Evolutionary conservation across 495 filamentous ascomycete species (phyloP).

Genomic region (Rusavskia elegans): DNA sequence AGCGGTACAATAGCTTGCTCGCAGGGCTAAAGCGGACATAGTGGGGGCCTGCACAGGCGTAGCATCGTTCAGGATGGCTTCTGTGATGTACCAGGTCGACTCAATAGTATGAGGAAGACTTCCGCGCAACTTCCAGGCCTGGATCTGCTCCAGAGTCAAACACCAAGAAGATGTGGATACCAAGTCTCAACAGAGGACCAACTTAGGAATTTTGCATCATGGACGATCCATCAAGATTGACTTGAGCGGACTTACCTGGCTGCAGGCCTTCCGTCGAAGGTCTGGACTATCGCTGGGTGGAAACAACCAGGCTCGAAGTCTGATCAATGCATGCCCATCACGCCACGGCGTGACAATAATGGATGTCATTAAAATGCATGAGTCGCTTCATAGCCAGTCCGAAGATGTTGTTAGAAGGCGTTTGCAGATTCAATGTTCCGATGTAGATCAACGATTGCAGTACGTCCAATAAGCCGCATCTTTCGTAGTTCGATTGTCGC

Average conservation of each 20-base stretch:
- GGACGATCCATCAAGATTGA: not conserved
- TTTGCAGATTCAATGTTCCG: no score
- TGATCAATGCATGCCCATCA: slow-evolving; percentile 43
- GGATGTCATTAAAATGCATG: slow-evolving; percentile 40
- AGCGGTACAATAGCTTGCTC: slow-evolving; percentile 41
- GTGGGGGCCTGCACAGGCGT: slow-evolving; percentile 21
- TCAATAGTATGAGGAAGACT: slow-evolving; percentile 70
- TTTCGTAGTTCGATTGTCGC: no score
- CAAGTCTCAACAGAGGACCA: no score
- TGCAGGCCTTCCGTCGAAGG: slow-evolving; percentile 28
- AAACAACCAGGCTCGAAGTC: slow-evolving; percentile 53
- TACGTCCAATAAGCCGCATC: no score
- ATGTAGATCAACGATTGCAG: no score
- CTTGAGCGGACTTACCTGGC: slow-evolving; percentile 21
- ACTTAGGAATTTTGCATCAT: no score
- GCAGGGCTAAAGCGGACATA: slow-evolving; percentile 29
- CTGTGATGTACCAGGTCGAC: slow-evolving; percentile 60
- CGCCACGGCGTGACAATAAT: slow-evolving; percentile 75
- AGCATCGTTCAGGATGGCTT: slow-evolving; percentile 53
- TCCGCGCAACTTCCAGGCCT: slow-evolving; percentile 47
- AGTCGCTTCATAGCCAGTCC: not conserved
- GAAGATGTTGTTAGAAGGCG: no score
- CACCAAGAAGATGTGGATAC: not conserved
- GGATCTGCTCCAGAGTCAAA: slow-evolving; percentile 20
- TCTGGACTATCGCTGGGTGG: slow-evolving; percentile 18